Evolutionary conservation across 148 eudicot species (phyloP), one percentile per base, ranked within the genome.

Genomic region (Salicornia ramosissima): DNA sequence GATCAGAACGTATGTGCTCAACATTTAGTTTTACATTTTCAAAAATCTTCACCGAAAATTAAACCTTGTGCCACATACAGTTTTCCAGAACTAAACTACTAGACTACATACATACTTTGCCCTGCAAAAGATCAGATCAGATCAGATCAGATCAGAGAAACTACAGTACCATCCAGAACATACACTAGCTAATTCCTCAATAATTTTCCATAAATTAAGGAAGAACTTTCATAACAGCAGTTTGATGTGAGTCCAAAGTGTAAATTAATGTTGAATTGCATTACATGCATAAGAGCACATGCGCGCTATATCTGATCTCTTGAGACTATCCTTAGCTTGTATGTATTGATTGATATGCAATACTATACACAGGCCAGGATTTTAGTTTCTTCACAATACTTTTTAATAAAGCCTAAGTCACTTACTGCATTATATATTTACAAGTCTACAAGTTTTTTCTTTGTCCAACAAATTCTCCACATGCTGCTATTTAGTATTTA

Each of bases 61-160:
- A 65, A 7, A 19, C 26, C 26, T 64, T 42, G 43, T 25, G 1
- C 12, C 6, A n/a, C n/a, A n/a, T n/a, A 53, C 52, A 6, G 14
- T 15, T 36, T 33, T 50, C 49, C 31, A 22, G 36, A 30, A 29
- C 16, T 39, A 29, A 12, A 33, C 52, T 26, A 19, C n/a, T n/a
- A n/a, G n/a, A n/a, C n/a, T n/a, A n/a, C n/a, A n/a, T n/a, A 39
- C 55, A 64, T 78, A 78, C 69, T 78, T 78, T 68, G 71, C 80
- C 77, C 80, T 78, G 80, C 73, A 62, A 51, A 68, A 47, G 25
- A n/a, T n/a, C n/a, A n/a, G n/a, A n/a, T n/a, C n/a, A n/a, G n/a
- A n/a, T n/a, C n/a, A n/a, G n/a, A n/a, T n/a, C n/a, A n/a, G n/a
- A n/a, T n/a, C n/a, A n/a, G n/a, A 54, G 46, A 26, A 63, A 45